Evolutionary conservation across 495 filamentous ascomycete genomes (phyloP).

Genomic region (Penicillium bovifimosum): DNA sequence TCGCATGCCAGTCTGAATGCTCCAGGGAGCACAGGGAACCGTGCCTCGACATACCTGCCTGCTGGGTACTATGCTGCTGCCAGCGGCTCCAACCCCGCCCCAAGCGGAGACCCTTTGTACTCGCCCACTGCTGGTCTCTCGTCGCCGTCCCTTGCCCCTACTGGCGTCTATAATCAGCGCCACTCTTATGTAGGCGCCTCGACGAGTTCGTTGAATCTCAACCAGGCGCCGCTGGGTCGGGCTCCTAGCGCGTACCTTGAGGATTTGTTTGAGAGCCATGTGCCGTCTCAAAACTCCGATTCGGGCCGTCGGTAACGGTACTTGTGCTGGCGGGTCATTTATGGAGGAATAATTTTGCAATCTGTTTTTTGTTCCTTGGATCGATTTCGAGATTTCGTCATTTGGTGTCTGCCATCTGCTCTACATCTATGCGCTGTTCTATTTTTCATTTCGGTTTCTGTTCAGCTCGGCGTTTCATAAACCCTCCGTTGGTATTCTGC

Average conservation of each 20-base stretch:
- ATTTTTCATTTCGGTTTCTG: not conserved
- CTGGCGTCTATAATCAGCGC: conserved; percentile 27
- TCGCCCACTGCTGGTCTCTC: conserved; percentile 18
- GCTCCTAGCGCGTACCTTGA: conserved; percentile 91
- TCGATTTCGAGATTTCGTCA: not conserved
- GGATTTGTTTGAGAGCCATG: conserved; percentile 76
- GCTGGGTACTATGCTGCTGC: conserved; percentile 83
- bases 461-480: not conserved
- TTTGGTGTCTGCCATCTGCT: not conserved
- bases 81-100: conserved; percentile 46
- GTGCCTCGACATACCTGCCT: conserved; percentile 70
- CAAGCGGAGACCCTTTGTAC: conserved; percentile 15
- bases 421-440: not conserved
- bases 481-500: not conserved
- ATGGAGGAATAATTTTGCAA: conserved; percentile 2
- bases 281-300: conserved; percentile 18
- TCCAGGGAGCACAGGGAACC: conserved; percentile 35
- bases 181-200: conserved; percentile 46
- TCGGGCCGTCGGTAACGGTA: conserved; percentile 7
- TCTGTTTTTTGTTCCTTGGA: not conserved
- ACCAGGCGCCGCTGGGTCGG: conserved; percentile 59
- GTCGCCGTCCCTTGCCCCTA: conserved; percentile 36
- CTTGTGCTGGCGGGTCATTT: not conserved
- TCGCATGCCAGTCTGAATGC: conserved; percentile 17
- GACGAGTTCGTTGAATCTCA: conserved; percentile 64